Conservation (phyloP, 1,284 basidiomycete species). For the Golubevia pallescens region DNA sequence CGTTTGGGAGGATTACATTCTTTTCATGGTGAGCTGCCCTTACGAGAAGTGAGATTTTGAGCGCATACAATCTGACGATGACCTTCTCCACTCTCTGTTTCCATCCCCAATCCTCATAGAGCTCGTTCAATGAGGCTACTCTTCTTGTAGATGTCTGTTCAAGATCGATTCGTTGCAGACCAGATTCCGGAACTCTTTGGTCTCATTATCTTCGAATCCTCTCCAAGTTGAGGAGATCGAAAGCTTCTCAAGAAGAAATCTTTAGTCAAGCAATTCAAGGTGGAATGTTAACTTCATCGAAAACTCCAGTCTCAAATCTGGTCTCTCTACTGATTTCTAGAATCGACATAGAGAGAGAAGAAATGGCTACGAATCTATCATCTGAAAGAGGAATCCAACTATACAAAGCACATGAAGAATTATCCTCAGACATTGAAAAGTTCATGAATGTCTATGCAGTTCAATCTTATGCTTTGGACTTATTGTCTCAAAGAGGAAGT, state of each 20-base stretch:
- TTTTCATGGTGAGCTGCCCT: constrained; percentile 14
- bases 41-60: constrained; percentile 2
- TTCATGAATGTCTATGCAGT: constrained; percentile 52
- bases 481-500: constrained; percentile 18
- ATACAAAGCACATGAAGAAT: constrained; percentile 23
- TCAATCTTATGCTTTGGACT: constrained; percentile 25
- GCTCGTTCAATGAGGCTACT: constrained; percentile 17
- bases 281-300: constrained; percentile 19
- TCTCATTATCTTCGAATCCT: constrained; percentile 35
- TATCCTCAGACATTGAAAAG: constrained; percentile 26
- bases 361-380: constrained; percentile 23
- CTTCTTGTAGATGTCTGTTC: constrained; percentile 26
- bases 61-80: no score
- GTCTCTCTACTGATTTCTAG: constrained; percentile 41
- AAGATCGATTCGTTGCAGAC: constrained; percentile 28
- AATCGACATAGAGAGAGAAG: constrained; percentile 51
- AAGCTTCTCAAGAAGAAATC: constrained; percentile 33
- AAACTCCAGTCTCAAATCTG: constrained; percentile 12
- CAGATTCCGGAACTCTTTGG: constrained; percentile 27
- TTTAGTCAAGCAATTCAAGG: constrained; percentile 23
- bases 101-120: constrained; percentile 4
- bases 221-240: constrained; percentile 27
- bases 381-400: constrained; percentile 13
- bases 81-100: neutral
- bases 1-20: constrained; percentile 46